phyloP scores from a whole-genome alignment of 495 filamentous ascomycete genomes.

The Aspergillus ostianus region DNA sequence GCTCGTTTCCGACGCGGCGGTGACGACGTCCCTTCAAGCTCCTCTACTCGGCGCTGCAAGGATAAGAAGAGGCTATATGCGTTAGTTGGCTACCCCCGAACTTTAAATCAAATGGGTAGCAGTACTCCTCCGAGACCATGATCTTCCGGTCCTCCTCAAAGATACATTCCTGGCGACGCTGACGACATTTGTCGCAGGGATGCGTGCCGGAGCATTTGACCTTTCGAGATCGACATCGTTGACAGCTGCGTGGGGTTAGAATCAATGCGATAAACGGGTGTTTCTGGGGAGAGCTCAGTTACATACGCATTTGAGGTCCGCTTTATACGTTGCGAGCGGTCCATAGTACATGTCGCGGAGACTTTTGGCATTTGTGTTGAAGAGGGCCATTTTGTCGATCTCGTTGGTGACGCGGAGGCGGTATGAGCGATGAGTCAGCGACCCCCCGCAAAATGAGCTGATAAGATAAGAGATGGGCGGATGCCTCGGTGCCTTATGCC shows the following conservation, averaged over 20 bases:
- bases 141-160: slow-evolving; percentile 34
- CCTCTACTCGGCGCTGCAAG: slow-evolving; percentile 22
- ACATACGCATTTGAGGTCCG: slow-evolving; percentile 26
- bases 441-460: slow-evolving; percentile 6
- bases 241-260: slow-evolving; percentile 19
- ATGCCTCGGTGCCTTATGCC: background rate
- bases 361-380: background rate
- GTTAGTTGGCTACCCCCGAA: background rate
- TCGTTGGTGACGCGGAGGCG: background rate
- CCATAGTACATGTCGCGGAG: slow-evolving; percentile 5
- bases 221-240: slow-evolving; percentile 33
- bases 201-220: slow-evolving; percentile 31
- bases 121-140: slow-evolving; percentile 30
- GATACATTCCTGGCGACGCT: slow-evolving; percentile 27
- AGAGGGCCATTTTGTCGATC: background rate
- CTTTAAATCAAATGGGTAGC: background rate
- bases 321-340: slow-evolving; percentile 13
- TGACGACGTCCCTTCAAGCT: slow-evolving; percentile 10
- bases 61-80: slow-evolving; percentile 17
- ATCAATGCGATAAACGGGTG: no score
- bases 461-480: background rate
- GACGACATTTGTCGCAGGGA: slow-evolving; percentile 32
- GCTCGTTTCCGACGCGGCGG: slow-evolving; percentile 10
- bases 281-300: no score
- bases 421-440: slow-evolving; percentile 11